These are phyloP conservation scores for Candida glucosophila DNA, from an alignment of 1,139 yeast species.

Conservation along the genomic window DNA sequence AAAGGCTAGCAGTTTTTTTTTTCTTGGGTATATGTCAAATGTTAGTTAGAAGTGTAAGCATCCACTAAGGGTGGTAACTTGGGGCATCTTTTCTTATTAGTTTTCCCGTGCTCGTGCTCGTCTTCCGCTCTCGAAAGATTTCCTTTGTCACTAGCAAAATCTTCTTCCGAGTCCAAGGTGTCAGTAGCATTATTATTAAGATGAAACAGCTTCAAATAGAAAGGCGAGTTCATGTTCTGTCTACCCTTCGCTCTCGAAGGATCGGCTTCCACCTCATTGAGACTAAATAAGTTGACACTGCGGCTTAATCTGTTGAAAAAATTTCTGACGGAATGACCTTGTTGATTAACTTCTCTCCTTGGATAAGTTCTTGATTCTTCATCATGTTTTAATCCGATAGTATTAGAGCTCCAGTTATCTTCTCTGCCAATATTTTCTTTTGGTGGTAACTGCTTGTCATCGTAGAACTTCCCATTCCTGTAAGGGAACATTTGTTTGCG, in stretches of 20 bases:
- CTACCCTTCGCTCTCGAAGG: conserved; percentile 3
- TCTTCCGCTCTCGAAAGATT: no score
- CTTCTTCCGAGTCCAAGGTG: no score
- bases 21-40: no score
- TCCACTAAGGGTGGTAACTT: no score
- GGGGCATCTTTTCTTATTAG: no score
- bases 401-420: no score
- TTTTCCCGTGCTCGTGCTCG: no score
- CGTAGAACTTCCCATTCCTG: conserved; percentile 5
- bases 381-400: conserved; percentile 1
- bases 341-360: no score
- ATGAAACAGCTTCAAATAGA: conserved; percentile 27
- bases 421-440: conserved; percentile 2
- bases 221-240: conserved; percentile 18
- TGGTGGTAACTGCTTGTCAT: conserved; percentile 3
- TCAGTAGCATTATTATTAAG: no score
- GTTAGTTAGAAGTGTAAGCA: no score
- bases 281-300: conserved; percentile 4
- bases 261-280: conserved; percentile 4
- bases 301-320: conserved; percentile 14
- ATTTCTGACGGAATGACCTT: conserved; percentile 2
- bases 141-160: no score
- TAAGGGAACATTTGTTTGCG: conserved; percentile 7
- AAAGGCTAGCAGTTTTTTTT: no score
- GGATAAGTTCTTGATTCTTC: conserved; percentile 1